phyloP scores from a whole-genome alignment of 2,329 filamentous ascomycete species.

The Karstenula rhodostoma region DNA sequence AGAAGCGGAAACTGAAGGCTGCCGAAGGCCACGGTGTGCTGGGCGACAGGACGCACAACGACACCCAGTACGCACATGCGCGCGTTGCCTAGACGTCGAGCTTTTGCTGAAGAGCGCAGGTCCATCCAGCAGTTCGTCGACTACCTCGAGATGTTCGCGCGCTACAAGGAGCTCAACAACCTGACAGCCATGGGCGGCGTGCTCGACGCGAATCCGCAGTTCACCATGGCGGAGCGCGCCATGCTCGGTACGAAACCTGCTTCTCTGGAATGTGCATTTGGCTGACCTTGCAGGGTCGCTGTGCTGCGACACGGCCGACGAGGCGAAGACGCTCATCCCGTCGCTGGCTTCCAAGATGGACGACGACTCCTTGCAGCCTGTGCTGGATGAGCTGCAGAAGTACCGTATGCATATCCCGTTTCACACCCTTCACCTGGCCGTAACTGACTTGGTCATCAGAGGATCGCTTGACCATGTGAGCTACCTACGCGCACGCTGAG shows the following conservation, averaged over 20 bases:
- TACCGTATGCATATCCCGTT: constrained; percentile 57
- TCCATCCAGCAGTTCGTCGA: constrained; percentile 88
- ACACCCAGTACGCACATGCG: constrained; percentile 44
- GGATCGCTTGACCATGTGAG: constrained; percentile 33
- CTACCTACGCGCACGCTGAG: background rate
- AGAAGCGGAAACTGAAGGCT: constrained; percentile 78
- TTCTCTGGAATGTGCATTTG: background rate
- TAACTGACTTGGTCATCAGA: constrained; percentile 34
- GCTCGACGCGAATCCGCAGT: constrained; percentile 77
- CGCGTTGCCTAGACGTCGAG: constrained; percentile 13
- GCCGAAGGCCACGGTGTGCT: constrained; percentile 68
- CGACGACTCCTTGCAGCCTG: constrained; percentile 85
- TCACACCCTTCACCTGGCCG: background rate
- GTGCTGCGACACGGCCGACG: constrained; percentile 90
- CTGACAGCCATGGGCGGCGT: constrained; percentile 93
- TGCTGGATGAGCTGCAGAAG: constrained; percentile 91
- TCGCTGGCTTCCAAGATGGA: constrained; percentile 87
- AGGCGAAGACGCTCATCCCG: constrained; percentile 95
- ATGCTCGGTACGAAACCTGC: constrained; percentile 74
- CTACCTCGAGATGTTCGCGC: constrained; percentile 92
- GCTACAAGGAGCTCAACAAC: constrained; percentile 94
- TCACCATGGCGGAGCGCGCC: constrained; percentile 92
- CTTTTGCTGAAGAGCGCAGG: constrained; percentile 50
- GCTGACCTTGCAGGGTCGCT: constrained; percentile 72
- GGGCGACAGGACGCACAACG: constrained; percentile 76